A percentile compares a stretch with the other conserved stretches of the same genome.
Conservation (phyloP, 257 asterid genomes). For the Solanum chilense region DNA sequence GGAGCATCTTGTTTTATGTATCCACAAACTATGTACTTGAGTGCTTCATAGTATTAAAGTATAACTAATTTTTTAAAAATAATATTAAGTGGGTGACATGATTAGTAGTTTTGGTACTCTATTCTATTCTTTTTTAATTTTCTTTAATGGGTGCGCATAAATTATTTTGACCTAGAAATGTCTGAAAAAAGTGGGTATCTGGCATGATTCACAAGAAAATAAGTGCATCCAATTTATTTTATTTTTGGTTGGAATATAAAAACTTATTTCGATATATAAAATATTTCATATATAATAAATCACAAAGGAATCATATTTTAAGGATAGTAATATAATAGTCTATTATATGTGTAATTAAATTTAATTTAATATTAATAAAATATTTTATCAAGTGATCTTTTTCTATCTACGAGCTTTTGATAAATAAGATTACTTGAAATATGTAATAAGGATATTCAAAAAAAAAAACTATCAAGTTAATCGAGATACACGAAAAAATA, state of each 20-base stretch:
- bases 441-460: too few species aligned
- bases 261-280: too few species aligned
- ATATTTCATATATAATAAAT: too few species aligned
- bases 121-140: neutral
- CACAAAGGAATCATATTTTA: neutral
- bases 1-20: neutral
- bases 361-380: too few species aligned
- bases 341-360: too few species aligned
- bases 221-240: neutral
- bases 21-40: neutral
- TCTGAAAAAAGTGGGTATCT: neutral
- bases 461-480: too few species aligned
- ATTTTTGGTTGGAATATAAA: neutral
- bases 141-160: neutral
- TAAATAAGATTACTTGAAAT: neutral
- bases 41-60: neutral
- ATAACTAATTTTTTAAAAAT: too few species aligned
- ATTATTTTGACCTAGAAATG: neutral
- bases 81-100: neutral
- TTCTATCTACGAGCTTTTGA: neutral
- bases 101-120: neutral
- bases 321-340: neutral
- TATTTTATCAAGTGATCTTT: neutral
- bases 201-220: neutral
- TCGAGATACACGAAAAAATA: fast-evolving